Evolutionary conservation across 2,329 filamentous ascomycete genomes (phyloP), one percentile per base, ranked within the genome.

Genomic region (Scorias spongiosa): DNA sequence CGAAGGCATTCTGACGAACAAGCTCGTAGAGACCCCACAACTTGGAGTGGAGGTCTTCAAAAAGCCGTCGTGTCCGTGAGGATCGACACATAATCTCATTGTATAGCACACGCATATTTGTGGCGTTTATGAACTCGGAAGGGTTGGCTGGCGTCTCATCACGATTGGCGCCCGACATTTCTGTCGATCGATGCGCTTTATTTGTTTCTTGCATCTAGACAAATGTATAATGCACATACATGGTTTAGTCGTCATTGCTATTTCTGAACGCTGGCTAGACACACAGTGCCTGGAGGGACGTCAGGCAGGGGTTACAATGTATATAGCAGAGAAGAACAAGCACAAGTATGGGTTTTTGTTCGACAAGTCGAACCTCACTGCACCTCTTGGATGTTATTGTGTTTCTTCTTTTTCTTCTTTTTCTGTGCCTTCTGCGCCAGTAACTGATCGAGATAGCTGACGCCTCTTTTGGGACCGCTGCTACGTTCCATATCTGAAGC

Each of bases 1-100:
- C 40, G 84, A 91, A 57, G 84, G 84, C 39, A 75, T 87, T 9
- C 70, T 75, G 2, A 67, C 68, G 0, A 72, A 85, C 47, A 69
- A 66, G 51, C 76, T 80, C 38, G 77, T 89, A 37, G 84, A 89
- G 60, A 78, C 80, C 37, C 80, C 80, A 2, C 69, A 66, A 5
- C 64, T 84, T 17, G 72, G 74, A 1, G 74, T 82, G 5, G 79
- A 84, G 50, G 73, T 76, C 2, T 75, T 81, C 52, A 67, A 53
- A 40, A 48, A 54, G 41, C 52, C 53, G 12, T 50, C 47, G 18
- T 55, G 34, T 49, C 11, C 12, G 12, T 12, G 11, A 12, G 11
- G 11, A 5, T 9, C 15, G 12, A 36, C 32, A 36, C 5, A 12
- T 36, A 15, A 12, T 36, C 5, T 12, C 15, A 12, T 15, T 36